These are phyloP conservation scores for Dioscorea dumetorum DNA, from an alignment of 106 monocot genomes.

Conservation along the genomic window DNA sequence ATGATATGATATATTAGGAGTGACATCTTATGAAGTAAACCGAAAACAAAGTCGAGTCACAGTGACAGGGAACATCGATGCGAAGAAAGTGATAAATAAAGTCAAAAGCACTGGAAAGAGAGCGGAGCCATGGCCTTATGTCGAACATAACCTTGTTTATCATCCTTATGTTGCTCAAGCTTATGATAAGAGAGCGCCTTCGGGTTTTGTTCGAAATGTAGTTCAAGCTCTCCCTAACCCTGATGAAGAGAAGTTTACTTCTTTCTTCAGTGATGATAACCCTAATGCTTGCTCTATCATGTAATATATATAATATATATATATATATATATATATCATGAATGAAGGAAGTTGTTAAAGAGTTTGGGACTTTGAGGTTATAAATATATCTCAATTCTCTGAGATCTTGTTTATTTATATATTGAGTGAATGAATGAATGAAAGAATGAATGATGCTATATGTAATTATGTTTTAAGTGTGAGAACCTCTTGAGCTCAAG, in stretches of 20 bases:
- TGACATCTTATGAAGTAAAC: conserved; percentile 40
- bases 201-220: conserved; percentile 49
- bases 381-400: no score
- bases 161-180: conserved; percentile 43
- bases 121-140: conserved; percentile 59
- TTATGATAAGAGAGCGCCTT: conserved; percentile 54
- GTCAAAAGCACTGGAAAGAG: conserved; percentile 48
- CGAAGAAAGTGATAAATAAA: conserved; percentile 33
- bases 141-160: conserved; percentile 36
- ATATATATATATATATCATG: no score
- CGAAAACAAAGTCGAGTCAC: conserved; percentile 48
- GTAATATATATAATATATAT: no score
- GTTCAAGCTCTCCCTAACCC: conserved; percentile 27
- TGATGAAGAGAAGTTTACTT: conserved; percentile 14
- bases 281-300: conserved; percentile 53
- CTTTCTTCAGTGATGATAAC: conserved; percentile 61
- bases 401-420: no score
- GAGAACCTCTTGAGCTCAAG: no score
- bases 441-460: no score
- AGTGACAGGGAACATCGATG: conserved; percentile 45
- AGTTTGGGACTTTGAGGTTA: no score
- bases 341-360: no score
- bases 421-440: no score
- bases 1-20: no score
- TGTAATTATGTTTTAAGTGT: no score